Evolutionary conservation across 768 basidiomycete species (phyloP), one percentile per base, ranked within the genome.

Genomic region (Mycena kentingensis): DNA sequence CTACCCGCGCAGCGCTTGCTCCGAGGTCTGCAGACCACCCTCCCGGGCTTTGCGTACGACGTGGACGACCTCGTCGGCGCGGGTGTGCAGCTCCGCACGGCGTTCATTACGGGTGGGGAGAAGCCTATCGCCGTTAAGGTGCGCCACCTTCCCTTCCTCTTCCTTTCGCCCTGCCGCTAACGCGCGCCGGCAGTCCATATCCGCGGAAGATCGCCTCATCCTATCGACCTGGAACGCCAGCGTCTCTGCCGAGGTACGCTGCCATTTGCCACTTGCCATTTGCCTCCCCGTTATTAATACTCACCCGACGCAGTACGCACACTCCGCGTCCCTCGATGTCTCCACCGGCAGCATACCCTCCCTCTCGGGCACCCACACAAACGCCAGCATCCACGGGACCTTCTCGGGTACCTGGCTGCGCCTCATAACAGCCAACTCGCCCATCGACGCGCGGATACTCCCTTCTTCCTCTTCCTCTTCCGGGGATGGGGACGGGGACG

Each of bases 31-130:
- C 41, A 42, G 18, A 42, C 41, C 11, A 42, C 7, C 11, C 41
- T 42, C 12, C 41, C 41, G 7, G 25, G 26, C 19, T 42, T 42
- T 19, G 41, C 41, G 8, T 42, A 42, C 24, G 25, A 42, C 19
- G n/a, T 42, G 12, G 41, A 42, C 41, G 41, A 42, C 41, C 41
- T 42, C 10, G 25, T 42, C 25, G 41, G 41, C 8, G 41, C 41
- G 8, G 41, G 41, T 5, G 41, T 42, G 11, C 22, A 42, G 7
- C 6, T 42, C 10, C 7, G 22, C 11, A 19, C 41, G 22, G 41
- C 41, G 5, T 42, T 42, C 24, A 42, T 42, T 19, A 42, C 41
- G 6, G 41, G 41, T 26, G 41, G 41, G 22, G 41, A 42, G 24
- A 22, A 42, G 25, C 41, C 41, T 7, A 42, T 42, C 8, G 5